phyloP scores from a whole-genome alignment of 805 yeast genomes.

The Candida saitoana region DNA sequence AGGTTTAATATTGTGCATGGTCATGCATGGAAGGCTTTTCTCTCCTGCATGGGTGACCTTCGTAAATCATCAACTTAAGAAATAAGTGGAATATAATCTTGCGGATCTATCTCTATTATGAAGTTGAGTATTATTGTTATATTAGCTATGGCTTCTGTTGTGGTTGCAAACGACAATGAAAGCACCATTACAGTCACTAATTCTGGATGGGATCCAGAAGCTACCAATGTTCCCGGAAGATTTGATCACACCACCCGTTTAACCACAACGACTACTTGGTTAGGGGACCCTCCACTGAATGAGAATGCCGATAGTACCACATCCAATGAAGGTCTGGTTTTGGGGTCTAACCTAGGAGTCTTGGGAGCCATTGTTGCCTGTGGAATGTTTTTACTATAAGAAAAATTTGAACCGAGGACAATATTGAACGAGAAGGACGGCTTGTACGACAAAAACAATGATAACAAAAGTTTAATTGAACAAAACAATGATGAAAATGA shows the following conservation, averaged over 20 bases:
- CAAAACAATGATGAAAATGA: too few relatives aligned
- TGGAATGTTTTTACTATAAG: background rate
- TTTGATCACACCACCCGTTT: conserved; percentile 4
- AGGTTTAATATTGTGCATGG: too few relatives aligned
- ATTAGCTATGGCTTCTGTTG: background rate
- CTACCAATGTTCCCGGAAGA: conserved; percentile 5
- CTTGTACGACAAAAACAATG: too few relatives aligned
- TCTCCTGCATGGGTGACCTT: too few relatives aligned
- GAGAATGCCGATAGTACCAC: background rate
- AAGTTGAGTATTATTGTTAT: background rate
- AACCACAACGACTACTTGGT: conserved; percentile 2
- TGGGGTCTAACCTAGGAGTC: background rate
- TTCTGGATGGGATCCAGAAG: conserved; percentile 1
- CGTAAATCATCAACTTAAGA: too few relatives aligned
- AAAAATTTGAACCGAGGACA: too few relatives aligned
- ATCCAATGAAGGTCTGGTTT: background rate
- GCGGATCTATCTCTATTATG: too few relatives aligned
- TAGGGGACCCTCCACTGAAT: background rate
- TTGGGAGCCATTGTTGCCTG: background rate
- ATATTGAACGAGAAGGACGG: too few relatives aligned
- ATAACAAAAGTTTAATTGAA: too few relatives aligned
- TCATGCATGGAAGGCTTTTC: too few relatives aligned
- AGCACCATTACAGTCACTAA: conserved; percentile 2
- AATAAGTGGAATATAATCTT: too few relatives aligned
- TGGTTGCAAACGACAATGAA: conserved; percentile 2